These are phyloP conservation scores for Clitoria ternatea DNA, from an alignment of 306 rosid genomes.

Conservation along the genomic window DNA sequence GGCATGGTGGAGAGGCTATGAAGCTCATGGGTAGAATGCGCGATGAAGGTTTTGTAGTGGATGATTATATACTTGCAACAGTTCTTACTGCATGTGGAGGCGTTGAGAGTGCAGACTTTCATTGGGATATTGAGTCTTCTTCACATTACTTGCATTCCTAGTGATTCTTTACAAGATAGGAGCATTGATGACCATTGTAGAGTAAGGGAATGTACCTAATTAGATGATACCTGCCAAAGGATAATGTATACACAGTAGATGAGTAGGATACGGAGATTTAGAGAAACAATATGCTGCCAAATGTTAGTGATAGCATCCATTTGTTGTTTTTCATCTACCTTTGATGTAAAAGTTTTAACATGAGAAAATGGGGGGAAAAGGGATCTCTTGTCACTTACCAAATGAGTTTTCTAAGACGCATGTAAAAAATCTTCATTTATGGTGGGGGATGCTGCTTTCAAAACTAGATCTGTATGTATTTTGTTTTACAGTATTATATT, in stretches of 20 bases:
- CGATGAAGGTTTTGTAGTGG: slow-evolving; percentile 74
- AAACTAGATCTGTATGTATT: neutral
- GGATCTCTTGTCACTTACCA: neutral
- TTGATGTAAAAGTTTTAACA: neutral
- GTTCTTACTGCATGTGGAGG: slow-evolving; percentile 72
- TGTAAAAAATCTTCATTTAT: neutral
- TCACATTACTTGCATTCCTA: slow-evolving; percentile 39
- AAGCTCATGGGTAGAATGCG: slow-evolving; percentile 78
- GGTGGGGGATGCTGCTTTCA: neutral
- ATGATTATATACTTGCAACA: slow-evolving; percentile 56
- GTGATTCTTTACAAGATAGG: slow-evolving; percentile 26
- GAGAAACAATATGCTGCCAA: neutral
- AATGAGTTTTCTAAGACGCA: neutral
- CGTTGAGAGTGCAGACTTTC: slow-evolving; percentile 45
- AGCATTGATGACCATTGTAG: neutral
- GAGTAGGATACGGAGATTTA: slow-evolving; percentile 5
- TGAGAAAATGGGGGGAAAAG: neutral
- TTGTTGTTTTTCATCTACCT: neutral
- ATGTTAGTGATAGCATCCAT: neutral
- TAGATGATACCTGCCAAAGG: slow-evolving; percentile 20
- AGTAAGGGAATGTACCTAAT: neutral
- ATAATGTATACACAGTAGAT: slow-evolving; percentile 2
- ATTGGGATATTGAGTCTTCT: slow-evolving; percentile 35
- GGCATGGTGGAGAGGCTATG: slow-evolving; percentile 71
- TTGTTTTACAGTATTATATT: neutral